Conservation (phyloP, 805 yeast genomes). For the Monosporozyma yasuniensis region DNA sequence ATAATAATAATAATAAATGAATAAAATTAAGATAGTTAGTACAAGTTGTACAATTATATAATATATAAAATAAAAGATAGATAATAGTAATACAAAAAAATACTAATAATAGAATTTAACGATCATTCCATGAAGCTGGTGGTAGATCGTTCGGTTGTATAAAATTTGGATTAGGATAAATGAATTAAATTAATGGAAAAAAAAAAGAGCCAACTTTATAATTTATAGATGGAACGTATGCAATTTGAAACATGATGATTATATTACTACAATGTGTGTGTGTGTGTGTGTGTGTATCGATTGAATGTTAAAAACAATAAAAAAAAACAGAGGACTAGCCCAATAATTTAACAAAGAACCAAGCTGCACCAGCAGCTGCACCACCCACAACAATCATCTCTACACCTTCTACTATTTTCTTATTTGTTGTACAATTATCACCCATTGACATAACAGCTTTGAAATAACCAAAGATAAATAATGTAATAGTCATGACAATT, state of each 20-base stretch:
- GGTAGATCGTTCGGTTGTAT: too few relatives aligned
- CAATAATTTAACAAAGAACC: slow-evolving; percentile 77
- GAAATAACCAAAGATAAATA: slow-evolving; percentile 77
- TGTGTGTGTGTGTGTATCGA: too few relatives aligned
- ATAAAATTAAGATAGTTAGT: too few relatives aligned
- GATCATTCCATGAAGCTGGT: too few relatives aligned
- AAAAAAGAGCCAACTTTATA: background rate
- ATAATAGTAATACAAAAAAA: background rate
- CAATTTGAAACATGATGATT: background rate
- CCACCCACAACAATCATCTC: slow-evolving; percentile 96
- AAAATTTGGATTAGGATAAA: too few relatives aligned
- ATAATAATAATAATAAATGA: background rate
- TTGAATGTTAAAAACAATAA: too few relatives aligned
- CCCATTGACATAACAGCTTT: slow-evolving; percentile 85
- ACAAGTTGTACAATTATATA: background rate
- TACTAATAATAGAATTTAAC: too few relatives aligned
- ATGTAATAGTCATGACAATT: slow-evolving; percentile 72
- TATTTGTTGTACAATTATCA: slow-evolving; percentile 51
- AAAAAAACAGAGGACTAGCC: too few relatives aligned
- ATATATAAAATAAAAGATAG: background rate
- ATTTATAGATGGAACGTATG: background rate
- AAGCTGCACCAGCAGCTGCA: slow-evolving; percentile 95
- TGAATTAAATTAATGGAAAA: background rate
- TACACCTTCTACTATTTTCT: slow-evolving; percentile 66
- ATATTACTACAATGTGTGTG: background rate